Conservation (phyloP, 2,329 filamentous ascomycete genomes). For the Coniochaeta sp. region DNA sequence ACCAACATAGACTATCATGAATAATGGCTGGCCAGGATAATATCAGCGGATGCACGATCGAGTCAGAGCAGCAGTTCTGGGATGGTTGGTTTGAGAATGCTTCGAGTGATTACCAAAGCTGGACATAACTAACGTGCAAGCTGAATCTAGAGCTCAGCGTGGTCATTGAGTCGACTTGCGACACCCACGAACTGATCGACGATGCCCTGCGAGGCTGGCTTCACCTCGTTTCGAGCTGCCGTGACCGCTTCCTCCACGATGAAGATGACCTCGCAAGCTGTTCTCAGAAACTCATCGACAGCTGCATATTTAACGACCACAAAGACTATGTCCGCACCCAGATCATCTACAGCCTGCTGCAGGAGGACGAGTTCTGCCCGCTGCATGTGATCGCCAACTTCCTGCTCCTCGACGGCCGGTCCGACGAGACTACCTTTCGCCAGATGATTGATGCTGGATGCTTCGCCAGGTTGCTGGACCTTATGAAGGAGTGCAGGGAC, state of each 20-base stretch:
- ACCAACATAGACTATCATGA: conserved; percentile 7
- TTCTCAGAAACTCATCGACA: conserved; percentile 69
- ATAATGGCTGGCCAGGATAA: conserved; percentile 55
- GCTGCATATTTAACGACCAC: conserved; percentile 65
- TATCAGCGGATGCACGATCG: conserved; percentile 60
- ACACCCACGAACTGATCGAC: conserved; percentile 60
- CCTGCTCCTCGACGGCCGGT: conserved; percentile 77
- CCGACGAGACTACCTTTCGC: conserved; percentile 70
- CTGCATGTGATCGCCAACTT: conserved; percentile 78
- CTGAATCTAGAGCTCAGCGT: conserved; percentile 35
- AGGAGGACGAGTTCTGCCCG: conserved; percentile 79
- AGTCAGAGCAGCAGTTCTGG: conserved; percentile 86
- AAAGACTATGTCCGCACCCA: conserved; percentile 85
- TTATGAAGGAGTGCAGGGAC: conserved; percentile 61
- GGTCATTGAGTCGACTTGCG: conserved; percentile 38
- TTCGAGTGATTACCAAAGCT: conserved; percentile 1
- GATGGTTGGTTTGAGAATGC: conserved; percentile 48
- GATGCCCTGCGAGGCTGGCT: conserved; percentile 81
- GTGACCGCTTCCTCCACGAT: conserved; percentile 65
- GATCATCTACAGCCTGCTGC: conserved; percentile 81
- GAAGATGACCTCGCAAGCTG: conserved; percentile 77
- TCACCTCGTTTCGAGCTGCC: conserved; percentile 65
- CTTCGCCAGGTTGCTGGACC: conserved; percentile 74
- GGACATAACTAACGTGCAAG: background rate
- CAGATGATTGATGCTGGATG: conserved; percentile 82